Percentiles rank a stretch among this genome's conserved stretches.
phyloP scores from a whole-genome alignment of 1,139 yeast genomes.

The Sugiyamaella paludigena region DNA sequence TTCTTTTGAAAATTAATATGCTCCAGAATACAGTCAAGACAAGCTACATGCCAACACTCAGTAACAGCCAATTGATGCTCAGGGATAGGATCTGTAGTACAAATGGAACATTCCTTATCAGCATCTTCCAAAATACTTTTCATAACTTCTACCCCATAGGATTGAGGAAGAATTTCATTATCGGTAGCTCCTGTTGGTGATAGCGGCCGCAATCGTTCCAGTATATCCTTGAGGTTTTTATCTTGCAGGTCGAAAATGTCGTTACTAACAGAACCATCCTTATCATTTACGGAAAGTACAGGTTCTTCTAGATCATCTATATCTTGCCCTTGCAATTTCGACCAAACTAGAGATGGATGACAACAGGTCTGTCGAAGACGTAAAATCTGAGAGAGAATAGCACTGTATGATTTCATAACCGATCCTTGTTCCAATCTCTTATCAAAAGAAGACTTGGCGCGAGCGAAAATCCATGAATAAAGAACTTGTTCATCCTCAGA shows the following conservation, averaged over 20 bases:
- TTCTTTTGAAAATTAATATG: conserved; percentile 48
- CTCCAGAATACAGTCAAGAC: conserved; percentile 69
- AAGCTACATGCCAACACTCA: conserved; percentile 78
- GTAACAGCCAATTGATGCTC: conserved; percentile 61
- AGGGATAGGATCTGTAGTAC: conserved; percentile 61
- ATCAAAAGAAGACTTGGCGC: conserved; percentile 69
- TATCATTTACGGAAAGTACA: conserved; percentile 12
- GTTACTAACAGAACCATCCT: conserved; percentile 13
- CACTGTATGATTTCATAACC: conserved; percentile 69
- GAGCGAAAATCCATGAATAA: conserved; percentile 66
- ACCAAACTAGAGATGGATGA: conserved; percentile 64
- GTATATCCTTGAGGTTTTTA: conserved; percentile 27
- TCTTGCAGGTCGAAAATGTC: conserved; percentile 24
- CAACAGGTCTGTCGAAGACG: conserved; percentile 88
- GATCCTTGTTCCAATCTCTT: conserved; percentile 63
- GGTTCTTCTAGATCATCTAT: conserved; percentile 17
- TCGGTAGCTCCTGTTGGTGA: not conserved
- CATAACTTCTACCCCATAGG: conserved; percentile 41
- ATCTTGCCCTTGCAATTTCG: conserved; percentile 31
- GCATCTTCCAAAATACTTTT: conserved; percentile 38
- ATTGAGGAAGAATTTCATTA: conserved; percentile 7
- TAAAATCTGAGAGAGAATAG: conserved; percentile 77
- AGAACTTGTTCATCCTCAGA: conserved; percentile 63
- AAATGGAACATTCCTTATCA: conserved; percentile 78
- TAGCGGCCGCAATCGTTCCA: conserved; percentile 23